Conservation (phyloP, 805 yeast species). For the Brettanomyces custersianus region DNA sequence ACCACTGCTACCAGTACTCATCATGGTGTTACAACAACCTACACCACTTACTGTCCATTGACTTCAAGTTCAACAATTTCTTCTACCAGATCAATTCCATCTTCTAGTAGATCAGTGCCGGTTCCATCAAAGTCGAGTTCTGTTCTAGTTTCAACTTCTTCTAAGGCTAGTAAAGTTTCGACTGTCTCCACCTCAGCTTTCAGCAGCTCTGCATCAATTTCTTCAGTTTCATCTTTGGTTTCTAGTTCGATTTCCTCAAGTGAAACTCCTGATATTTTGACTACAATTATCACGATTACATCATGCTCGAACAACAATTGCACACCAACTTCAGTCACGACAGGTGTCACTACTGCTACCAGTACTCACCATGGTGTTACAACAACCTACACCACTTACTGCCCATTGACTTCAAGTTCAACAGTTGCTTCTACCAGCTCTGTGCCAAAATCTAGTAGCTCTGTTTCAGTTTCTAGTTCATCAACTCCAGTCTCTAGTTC, state of each 20-base stretch:
- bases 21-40: constrained; percentile 26
- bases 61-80: constrained; percentile 1
- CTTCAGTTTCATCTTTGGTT: too few relatives aligned
- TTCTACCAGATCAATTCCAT: background rate
- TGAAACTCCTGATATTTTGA: constrained; percentile 13
- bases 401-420: constrained; percentile 14
- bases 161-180: constrained; percentile 2
- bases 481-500: too few relatives aligned
- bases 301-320: constrained; percentile 15
- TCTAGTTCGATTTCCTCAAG: too few relatives aligned
- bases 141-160: constrained; percentile 1
- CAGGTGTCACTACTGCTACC: constrained; percentile 15
- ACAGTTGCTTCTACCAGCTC: background rate
- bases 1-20: constrained; percentile 21
- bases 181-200: background rate
- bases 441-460: too few relatives aligned
- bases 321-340: constrained; percentile 18
- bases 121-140: constrained; percentile 2
- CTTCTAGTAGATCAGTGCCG: too few relatives aligned
- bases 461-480: too few relatives aligned
- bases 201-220: too few relatives aligned
- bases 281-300: constrained; percentile 21
- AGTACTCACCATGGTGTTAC: constrained; percentile 24
- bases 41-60: constrained; percentile 30
- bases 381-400: constrained; percentile 32